Evolutionary conservation across 768 basidiomycete genomes (phyloP).

Genomic region (Russula abietina): DNA sequence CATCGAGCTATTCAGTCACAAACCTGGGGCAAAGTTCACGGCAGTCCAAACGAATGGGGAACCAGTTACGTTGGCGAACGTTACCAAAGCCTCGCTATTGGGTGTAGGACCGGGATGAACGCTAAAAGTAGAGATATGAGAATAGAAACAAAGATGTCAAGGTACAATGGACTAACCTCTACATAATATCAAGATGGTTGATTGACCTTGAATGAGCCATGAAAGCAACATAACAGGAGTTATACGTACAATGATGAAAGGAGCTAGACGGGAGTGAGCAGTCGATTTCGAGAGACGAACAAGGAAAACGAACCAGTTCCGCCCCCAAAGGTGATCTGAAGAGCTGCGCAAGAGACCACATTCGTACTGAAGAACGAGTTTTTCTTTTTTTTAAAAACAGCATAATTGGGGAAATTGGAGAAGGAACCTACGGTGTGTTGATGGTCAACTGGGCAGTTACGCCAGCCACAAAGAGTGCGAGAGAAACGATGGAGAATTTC

Average conservation of each 20-base stretch:
- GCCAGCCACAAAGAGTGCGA: constrained; percentile 38
- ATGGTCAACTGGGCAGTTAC: constrained; percentile 48
- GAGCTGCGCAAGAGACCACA: constrained; percentile 53
- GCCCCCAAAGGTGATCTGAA: constrained; percentile 48
- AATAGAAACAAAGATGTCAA: not conserved
- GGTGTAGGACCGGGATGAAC: constrained; percentile 49
- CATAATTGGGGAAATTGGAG: not conserved
- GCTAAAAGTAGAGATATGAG: constrained; percentile 32
- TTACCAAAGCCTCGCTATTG: constrained; percentile 39
- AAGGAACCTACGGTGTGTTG: constrained; percentile 63
- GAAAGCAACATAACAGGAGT: not conserved
- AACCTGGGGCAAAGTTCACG: constrained; percentile 45
- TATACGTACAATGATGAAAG: constrained; percentile 57
- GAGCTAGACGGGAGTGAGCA: constrained; percentile 37
- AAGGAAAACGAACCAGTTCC: constrained; percentile 37
- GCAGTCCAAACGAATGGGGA: constrained; percentile 46
- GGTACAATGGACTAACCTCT: constrained; percentile 36
- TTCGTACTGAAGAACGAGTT: constrained; percentile 35
- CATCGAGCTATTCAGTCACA: constrained; percentile 19
- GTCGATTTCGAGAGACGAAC: not conserved
- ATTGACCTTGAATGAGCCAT: not conserved
- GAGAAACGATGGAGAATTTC: constrained; percentile 39
- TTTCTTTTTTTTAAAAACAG: too few relatives aligned
- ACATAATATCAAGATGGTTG: not conserved
- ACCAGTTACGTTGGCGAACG: constrained; percentile 35